A percentile compares a stretch with the other conserved stretches of the same genome.
These are phyloP conservation scores for Trametes villosa DNA, from an alignment of 768 basidiomycete species.

Conservation along the genomic window DNA sequence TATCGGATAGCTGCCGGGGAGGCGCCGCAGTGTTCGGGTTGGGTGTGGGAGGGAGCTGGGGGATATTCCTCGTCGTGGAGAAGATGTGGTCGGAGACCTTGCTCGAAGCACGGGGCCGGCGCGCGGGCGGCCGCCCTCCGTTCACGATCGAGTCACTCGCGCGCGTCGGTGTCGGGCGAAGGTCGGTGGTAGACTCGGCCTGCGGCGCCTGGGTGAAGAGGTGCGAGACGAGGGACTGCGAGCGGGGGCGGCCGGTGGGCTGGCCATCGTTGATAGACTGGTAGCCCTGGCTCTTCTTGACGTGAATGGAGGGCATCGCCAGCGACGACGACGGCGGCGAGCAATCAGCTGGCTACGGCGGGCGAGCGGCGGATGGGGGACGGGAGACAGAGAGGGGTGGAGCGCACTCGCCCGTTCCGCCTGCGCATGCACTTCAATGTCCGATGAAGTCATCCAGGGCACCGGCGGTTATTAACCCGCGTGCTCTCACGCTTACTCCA, in stretches of 20 bases:
- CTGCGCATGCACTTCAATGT: not conserved
- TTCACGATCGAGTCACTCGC: not conserved
- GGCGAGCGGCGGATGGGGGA: conserved; percentile 3
- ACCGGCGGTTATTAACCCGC: not conserved
- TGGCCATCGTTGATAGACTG: conserved; percentile 21
- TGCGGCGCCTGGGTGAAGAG: conserved; percentile 5
- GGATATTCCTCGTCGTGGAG: conserved; percentile 9
- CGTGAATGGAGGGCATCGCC: conserved; percentile 54
- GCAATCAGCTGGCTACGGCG: not conserved
- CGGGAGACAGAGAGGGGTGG: not conserved
- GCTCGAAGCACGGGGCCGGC: conserved; percentile 24
- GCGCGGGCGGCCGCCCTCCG: conserved; percentile 2
- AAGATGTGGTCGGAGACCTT: conserved; percentile 32
- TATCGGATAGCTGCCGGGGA: not conserved
- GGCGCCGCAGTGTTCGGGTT: not conserved
- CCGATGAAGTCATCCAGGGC: not conserved
- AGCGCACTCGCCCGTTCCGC: not conserved
- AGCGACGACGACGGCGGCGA: not conserved
- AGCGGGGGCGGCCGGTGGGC: conserved; percentile 15
- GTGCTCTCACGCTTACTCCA: not conserved
- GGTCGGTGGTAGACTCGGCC: not conserved
- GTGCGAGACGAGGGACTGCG: conserved; percentile 23
- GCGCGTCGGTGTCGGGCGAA: conserved; percentile 1
- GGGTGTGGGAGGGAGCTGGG: not conserved
- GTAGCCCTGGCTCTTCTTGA: conserved; percentile 40